Evolutionary conservation across 1,284 basidiomycete species (phyloP).

Genomic region (Austropuccinia psidii): DNA sequence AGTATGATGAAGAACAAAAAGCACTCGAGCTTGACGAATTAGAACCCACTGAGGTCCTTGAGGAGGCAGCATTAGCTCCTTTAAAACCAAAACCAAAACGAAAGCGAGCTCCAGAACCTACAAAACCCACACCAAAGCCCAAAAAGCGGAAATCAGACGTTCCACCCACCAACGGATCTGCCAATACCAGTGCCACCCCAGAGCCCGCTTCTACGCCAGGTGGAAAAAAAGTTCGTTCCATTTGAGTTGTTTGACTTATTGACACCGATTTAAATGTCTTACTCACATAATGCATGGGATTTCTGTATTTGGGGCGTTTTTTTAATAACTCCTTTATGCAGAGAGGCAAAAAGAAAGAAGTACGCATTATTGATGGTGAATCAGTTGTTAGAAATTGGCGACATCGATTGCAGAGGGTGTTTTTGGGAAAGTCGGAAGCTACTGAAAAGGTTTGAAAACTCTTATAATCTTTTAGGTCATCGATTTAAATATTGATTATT

Average conservation of each 20-base stretch:
- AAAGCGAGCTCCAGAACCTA: conserved; percentile 28
- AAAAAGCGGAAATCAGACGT: conserved; percentile 36
- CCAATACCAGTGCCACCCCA: conserved; percentile 26
- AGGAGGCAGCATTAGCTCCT: neutral
- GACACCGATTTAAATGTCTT: too few species aligned
- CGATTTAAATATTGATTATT: neutral
- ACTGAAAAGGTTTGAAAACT: conserved; percentile 44
- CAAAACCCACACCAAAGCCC: neutral
- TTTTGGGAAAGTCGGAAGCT: conserved; percentile 58
- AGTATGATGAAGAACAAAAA: neutral
- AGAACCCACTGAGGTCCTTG: conserved; percentile 17
- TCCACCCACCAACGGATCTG: conserved; percentile 7
- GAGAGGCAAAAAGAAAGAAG: conserved; percentile 33
- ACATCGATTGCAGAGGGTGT: conserved; percentile 80
- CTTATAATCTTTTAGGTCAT: too few species aligned
- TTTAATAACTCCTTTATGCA: neutral
- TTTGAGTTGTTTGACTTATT: neutral
- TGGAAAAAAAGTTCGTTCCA: conserved; percentile 10
- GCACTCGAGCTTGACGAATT: conserved; percentile 34
- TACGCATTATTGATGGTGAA: conserved; percentile 10
- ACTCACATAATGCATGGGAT: too few species aligned
- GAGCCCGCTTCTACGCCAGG: conserved; percentile 6
- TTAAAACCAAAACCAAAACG: conserved; percentile 21
- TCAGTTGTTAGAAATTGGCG: conserved; percentile 58
- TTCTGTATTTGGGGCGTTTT: too few species aligned